Conservation (phyloP, 2,329 filamentous ascomycete genomes). For the Diaporthe helianthi region DNA sequence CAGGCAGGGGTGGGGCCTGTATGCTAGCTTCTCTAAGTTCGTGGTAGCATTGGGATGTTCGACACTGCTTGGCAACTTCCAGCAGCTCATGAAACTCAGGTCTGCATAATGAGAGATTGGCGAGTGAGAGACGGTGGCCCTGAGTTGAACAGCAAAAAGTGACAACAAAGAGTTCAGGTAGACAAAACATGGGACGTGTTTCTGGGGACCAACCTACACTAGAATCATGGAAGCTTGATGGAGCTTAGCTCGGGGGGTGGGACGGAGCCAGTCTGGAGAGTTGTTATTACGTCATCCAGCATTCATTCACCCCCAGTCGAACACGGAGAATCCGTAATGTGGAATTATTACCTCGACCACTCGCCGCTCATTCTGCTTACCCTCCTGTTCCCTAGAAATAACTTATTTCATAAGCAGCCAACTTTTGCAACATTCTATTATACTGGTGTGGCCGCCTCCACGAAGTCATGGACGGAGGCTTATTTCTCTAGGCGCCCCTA, state of each 20-base stretch:
- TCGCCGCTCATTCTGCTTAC: neutral
- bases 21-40: no score
- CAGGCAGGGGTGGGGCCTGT: neutral
- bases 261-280: neutral
- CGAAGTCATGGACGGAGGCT: neutral
- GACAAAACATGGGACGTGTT: no score
- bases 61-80: no score
- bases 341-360: neutral
- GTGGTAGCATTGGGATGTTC: neutral
- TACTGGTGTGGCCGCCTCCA: neutral
- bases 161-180: neutral
- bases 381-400: neutral
- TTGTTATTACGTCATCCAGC: conserved; percentile 5
- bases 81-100: neutral
- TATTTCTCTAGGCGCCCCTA: neutral
- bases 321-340: neutral
- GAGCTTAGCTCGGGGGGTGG: conserved; percentile 3
- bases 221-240: neutral
- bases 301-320: no score
- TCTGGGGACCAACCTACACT: no score
- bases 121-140: accelerated
- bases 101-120: neutral
- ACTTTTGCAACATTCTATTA: neutral
- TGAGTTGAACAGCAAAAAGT: neutral
- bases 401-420: neutral